Conservation (phyloP, 345 rosid genomes). For the Passiflora organensis region DNA sequence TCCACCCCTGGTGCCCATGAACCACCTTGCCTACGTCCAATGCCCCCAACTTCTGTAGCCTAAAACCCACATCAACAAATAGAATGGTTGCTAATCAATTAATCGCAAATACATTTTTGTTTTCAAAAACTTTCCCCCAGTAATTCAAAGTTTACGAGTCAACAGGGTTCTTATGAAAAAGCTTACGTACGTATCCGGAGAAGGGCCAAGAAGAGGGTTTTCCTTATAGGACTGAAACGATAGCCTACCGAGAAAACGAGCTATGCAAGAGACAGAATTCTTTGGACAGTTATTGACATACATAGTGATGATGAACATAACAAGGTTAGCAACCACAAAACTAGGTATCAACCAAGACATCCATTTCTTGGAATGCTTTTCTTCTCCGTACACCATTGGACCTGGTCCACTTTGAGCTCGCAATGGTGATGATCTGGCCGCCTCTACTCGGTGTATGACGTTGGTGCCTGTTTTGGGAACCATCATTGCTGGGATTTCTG, state of each 20-base stretch:
- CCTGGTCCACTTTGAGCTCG: constrained; percentile 3
- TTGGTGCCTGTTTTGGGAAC: constrained; percentile 26
- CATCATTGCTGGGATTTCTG: constrained; percentile 27
- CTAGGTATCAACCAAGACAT: constrained; percentile 65
- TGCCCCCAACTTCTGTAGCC: constrained; percentile 76
- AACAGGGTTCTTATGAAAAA: not conserved
- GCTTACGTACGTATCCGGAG: constrained; percentile 76
- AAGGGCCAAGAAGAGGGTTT: constrained; percentile 93
- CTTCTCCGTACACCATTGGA: constrained; percentile 39
- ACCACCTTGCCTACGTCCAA: constrained; percentile 56
- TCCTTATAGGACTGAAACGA: constrained; percentile 80
- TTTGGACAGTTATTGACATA: constrained; percentile 80
- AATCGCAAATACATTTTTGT: too few species aligned
- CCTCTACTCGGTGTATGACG: constrained; percentile 39
- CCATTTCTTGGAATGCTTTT: constrained; percentile 66
- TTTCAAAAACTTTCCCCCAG: too few species aligned
- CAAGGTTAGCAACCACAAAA: constrained; percentile 60
- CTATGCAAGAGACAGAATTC: constrained; percentile 59
- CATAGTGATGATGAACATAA: constrained; percentile 77
- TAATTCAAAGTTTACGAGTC: too few species aligned
- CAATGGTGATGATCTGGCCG: constrained; percentile 26
- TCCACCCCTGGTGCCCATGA: constrained; percentile 67
- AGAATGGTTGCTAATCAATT: too few species aligned
- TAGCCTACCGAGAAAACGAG: constrained; percentile 73
- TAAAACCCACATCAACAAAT: constrained; percentile 19